Evolutionary conservation across 495 filamentous ascomycete genomes (phyloP).

Genomic region (Penicillium bovifimosum): DNA sequence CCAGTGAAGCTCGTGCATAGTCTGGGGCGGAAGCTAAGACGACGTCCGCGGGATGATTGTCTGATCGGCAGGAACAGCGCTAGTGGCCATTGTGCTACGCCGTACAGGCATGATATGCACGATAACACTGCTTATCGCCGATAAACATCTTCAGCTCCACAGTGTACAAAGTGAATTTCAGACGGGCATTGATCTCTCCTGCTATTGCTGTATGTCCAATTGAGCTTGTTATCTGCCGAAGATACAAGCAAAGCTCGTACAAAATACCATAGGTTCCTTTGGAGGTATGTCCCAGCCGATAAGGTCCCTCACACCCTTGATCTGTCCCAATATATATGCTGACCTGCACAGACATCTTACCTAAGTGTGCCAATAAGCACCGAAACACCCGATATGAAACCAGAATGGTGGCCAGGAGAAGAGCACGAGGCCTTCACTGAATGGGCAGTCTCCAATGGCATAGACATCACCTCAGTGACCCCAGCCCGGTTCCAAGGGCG

Average conservation of each 20-base stretch:
- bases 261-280: too few relatives aligned
- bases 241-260: background rate
- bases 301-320: background rate
- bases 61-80: constrained; percentile 16
- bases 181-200: constrained; percentile 2
- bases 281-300: background rate
- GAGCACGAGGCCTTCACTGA: constrained; percentile 48
- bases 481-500: constrained; percentile 57
- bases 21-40: background rate
- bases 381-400: constrained; percentile 20
- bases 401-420: constrained; percentile 38
- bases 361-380: background rate
- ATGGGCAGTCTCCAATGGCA: constrained; percentile 57
- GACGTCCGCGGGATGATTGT: constrained; percentile 25
- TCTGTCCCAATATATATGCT: background rate
- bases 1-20: background rate
- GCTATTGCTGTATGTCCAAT: background rate
- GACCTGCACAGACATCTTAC: background rate
- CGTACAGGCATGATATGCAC: constrained; percentile 12
- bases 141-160: constrained; percentile 12
- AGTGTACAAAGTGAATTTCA: constrained; percentile 3
- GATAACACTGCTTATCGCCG: constrained; percentile 26
- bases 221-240: background rate
- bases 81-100: constrained; percentile 14
- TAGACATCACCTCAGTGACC: constrained; percentile 54